Evolutionary conservation across 2,329 filamentous ascomycete species (phyloP).

Genomic region (Monilinia polystroma): DNA sequence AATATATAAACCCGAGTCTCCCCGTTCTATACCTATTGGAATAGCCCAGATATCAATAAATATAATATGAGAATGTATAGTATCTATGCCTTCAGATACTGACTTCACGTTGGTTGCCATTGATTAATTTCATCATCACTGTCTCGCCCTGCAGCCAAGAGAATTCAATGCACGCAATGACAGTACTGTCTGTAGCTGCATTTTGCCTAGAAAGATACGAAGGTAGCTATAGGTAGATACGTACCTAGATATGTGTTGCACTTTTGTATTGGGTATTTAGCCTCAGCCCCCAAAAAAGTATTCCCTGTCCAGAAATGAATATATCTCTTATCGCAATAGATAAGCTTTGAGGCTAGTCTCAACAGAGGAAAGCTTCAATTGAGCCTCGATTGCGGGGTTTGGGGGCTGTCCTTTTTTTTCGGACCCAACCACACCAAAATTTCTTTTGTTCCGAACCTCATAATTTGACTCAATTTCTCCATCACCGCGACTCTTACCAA

Average conservation of each 20-base stretch:
- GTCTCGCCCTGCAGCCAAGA: constrained; percentile 18
- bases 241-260: constrained; percentile 1
- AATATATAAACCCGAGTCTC: not conserved
- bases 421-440: constrained; percentile 23
- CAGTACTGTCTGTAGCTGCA: constrained; percentile 1
- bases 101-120: no score
- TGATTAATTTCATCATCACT: not conserved
- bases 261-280: not conserved
- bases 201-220: not conserved
- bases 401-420: constrained; percentile 10
- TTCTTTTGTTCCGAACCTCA: constrained; percentile 13
- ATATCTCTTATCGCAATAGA: constrained; percentile 17
- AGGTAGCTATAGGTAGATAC: not conserved
- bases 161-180: constrained; percentile 23
- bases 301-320: not conserved
- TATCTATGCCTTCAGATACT: not conserved
- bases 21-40: no score
- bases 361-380: not conserved
- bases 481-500: not conserved
- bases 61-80: not conserved
- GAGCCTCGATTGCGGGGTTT: constrained; percentile 21
- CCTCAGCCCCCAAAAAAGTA: constrained; percentile 1
- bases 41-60: no score
- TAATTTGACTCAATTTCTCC: constrained; percentile 13
- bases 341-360: not conserved